Evolutionary conservation across 2,329 filamentous ascomycete genomes (phyloP), one percentile per base, ranked within the genome.

Genomic region (Aureobasidium leucospermi): DNA sequence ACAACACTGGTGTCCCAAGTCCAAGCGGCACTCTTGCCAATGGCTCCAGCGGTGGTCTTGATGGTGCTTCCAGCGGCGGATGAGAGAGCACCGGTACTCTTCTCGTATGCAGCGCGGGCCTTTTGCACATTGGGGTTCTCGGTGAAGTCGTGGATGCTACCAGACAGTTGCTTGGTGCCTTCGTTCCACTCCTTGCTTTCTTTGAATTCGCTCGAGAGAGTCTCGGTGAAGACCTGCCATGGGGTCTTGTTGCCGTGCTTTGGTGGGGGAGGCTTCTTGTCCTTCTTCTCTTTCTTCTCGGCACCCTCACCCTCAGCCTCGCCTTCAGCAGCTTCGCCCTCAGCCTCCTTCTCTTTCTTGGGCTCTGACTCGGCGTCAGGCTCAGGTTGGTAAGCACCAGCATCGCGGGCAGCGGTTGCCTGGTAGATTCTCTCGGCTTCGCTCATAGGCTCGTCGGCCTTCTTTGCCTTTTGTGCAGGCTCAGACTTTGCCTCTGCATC

Each of bases 161-260:
- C 90, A 16, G 90, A 89, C 43, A 99, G 83, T 65, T 94, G 90
- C 78, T 99, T 97, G 43, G 93, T 99, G 45, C 90, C 96, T 71
- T 99, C 94, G 70, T 99, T 96, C 94, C 94, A 99, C 74, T 99
- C 94, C 72, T 97, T 96, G 15, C 92, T 97, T 56, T 90, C 89
- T 74, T 96, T 91, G 77, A 99, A 96, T 75, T 99, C 94, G 60
- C 81, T 82, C 73, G 90, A 85, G 75, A 99, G 84, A n/a, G 94
- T 99, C 71, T 99, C 94, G 70, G 90, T 90, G 78, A 99, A 99
- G 34, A 99, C 94, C 73, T 97, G 90, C 92, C 94, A 97, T 58
- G 94, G 94, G 3, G 93, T 94, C 80, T 99, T 99, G 78, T 96
- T 91, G 62, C 94, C 94, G 70, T 99, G 94, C 19, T 92, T 93